Conservation (phyloP, 2,329 filamentous ascomycete species). For the Pleoardoris graminearum region DNA sequence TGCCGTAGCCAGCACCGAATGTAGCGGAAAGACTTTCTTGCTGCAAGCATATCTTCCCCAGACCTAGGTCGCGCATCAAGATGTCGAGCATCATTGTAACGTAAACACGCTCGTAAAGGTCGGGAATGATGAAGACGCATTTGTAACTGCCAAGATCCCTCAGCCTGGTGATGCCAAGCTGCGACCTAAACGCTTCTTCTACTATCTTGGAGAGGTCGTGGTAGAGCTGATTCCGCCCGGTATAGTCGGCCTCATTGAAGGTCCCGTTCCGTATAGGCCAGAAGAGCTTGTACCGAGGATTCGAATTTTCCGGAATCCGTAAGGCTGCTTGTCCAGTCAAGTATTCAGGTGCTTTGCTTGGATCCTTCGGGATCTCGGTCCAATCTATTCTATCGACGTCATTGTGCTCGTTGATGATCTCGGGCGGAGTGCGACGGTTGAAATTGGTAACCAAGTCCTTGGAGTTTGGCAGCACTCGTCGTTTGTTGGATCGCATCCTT, state of each 20-base stretch:
- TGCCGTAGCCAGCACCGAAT: slow-evolving; percentile 92
- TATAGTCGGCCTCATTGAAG: slow-evolving; percentile 89
- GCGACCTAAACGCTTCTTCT: slow-evolving; percentile 82
- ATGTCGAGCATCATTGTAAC: slow-evolving; percentile 84
- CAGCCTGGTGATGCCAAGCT: slow-evolving; percentile 76
- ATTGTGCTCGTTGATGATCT: slow-evolving; percentile 91
- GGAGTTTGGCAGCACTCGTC: slow-evolving; percentile 93
- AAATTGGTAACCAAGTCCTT: slow-evolving; percentile 95
- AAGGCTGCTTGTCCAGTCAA: slow-evolving; percentile 82
- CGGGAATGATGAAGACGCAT: slow-evolving; percentile 95
- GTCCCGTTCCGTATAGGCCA: slow-evolving; percentile 88
- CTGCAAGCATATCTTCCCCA: slow-evolving; percentile 87
- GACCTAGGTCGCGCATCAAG: slow-evolving; percentile 85
- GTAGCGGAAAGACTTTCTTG: slow-evolving; percentile 95
- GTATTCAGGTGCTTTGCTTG: slow-evolving; percentile 68
- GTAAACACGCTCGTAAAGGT: slow-evolving; percentile 93
- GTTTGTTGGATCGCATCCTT: slow-evolving; percentile 91
- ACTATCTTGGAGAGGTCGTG: slow-evolving; percentile 86
- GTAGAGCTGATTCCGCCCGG: slow-evolving; percentile 75
- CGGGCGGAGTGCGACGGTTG: slow-evolving; percentile 81
- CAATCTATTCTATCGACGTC: slow-evolving; percentile 92
- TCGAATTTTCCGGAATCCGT: slow-evolving; percentile 85
- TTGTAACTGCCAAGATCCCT: slow-evolving; percentile 88
- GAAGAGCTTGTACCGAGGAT: slow-evolving; percentile 86
- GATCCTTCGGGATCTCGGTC: slow-evolving; percentile 74